Evolutionary conservation across 2,329 filamentous ascomycete species (phyloP).

Genomic region (Epichloe sp.): DNA sequence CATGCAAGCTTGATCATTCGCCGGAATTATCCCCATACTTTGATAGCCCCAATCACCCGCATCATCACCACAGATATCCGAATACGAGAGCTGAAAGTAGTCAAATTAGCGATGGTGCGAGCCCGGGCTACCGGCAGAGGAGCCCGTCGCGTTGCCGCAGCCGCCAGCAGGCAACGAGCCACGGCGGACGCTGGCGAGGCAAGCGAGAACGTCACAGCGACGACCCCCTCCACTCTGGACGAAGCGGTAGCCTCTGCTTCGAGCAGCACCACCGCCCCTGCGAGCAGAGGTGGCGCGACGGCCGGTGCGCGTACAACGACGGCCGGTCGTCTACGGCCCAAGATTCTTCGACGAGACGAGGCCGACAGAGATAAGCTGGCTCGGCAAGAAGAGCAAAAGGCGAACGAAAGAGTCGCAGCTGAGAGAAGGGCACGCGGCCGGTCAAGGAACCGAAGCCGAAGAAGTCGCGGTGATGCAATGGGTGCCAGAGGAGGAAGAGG

Average conservation of each 20-base stretch:
- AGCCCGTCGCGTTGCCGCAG: constrained; percentile 17
- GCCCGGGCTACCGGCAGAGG: constrained; percentile 20
- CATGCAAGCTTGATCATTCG: too few relatives aligned
- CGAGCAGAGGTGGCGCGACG: constrained; percentile 21
- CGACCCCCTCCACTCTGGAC: constrained; percentile 9
- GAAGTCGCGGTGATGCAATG: constrained; percentile 32
- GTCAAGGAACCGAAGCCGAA: constrained; percentile 27
- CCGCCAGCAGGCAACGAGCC: constrained; percentile 10
- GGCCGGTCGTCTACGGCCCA: constrained; percentile 32
- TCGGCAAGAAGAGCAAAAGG: constrained; percentile 29
- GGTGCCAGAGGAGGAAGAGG: constrained; percentile 26
- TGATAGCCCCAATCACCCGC: constrained; percentile 9
- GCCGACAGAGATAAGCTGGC: constrained; percentile 34
- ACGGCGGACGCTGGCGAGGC: constrained; percentile 14
- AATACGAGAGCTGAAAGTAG: neutral
- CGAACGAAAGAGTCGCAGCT: constrained; percentile 26
- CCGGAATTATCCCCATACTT: too few relatives aligned
- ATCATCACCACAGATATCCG: neutral
- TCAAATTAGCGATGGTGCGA: constrained; percentile 17
- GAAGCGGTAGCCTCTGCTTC: constrained; percentile 10
- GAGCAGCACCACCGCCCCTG: constrained; percentile 11
- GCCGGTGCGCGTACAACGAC: constrained; percentile 23
- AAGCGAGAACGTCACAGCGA: constrained; percentile 10
- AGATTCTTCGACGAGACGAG: constrained; percentile 36
- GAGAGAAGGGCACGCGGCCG: constrained; percentile 26